Percentiles rank a stretch among this genome's conserved stretches.
These are phyloP conservation scores for Pseudonectria buxi DNA, from an alignment of 2,329 filamentous ascomycete genomes.

Conservation along the genomic window DNA sequence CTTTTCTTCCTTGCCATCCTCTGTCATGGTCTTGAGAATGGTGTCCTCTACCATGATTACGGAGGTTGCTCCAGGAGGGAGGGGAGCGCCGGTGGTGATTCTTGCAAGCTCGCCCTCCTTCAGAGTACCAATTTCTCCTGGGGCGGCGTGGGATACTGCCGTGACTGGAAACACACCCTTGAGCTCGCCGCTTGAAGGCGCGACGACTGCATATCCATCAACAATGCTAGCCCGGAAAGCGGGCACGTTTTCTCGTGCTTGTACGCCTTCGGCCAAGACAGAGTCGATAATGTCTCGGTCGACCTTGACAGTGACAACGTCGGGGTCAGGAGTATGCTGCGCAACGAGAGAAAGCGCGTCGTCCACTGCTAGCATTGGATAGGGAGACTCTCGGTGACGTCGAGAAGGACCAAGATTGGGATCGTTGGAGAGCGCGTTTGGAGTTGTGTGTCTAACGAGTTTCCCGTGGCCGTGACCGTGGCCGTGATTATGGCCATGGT, in stretches of 20 bases:
- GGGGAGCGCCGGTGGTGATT: constrained; percentile 89
- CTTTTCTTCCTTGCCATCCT: constrained; percentile 76
- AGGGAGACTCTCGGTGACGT: constrained; percentile 79
- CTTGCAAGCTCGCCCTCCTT: constrained; percentile 72
- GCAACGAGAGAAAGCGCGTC: constrained; percentile 70
- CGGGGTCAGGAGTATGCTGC: constrained; percentile 62
- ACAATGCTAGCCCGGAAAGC: constrained; percentile 95
- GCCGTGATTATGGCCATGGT: constrained; percentile 44
- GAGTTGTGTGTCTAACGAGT: constrained; percentile 67
- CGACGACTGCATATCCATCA: constrained; percentile 86
- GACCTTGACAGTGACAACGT: constrained; percentile 52
- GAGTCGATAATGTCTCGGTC: constrained; percentile 62
- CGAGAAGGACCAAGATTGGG: constrained; percentile 55
- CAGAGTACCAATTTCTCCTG: constrained; percentile 58
- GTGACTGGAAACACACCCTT: constrained; percentile 82
- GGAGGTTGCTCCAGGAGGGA: constrained; percentile 81
- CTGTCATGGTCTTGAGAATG: constrained; percentile 63
- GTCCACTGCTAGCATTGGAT: constrained; percentile 81
- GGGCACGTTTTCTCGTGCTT: constrained; percentile 74
- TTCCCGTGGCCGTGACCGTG: constrained; percentile 55
- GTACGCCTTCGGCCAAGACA: constrained; percentile 77
- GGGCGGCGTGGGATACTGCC: constrained; percentile 77
- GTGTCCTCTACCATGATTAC: constrained; percentile 96
- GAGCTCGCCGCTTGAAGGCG: constrained; percentile 53
- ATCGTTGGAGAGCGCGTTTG: constrained; percentile 56